Evolutionary conservation across 768 basidiomycete species (phyloP), one percentile per base, ranked within the genome.

Genomic region (Symmetrospora coprosmae): DNA sequence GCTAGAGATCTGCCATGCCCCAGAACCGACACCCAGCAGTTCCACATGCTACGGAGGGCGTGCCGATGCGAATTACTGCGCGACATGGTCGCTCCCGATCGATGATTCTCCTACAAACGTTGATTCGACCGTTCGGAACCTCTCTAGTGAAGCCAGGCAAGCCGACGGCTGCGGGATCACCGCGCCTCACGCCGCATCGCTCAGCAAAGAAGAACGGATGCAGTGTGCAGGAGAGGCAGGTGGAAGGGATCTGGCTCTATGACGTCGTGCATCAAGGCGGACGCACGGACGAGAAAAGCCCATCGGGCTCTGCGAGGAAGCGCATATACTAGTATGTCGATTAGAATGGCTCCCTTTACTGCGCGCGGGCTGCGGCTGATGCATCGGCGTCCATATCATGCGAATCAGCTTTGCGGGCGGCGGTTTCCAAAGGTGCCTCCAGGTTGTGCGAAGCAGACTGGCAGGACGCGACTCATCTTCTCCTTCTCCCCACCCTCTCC

Each of bases 321-420:
- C 51, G 37, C 11, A 53, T 53, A 23, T 53, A 53, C 37, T 53
- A 53, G 51, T 53, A 30, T 39, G 51, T 41, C n/a, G 6, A n/a
- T n/a, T n/a, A n/a, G n/a, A n/a, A n/a, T n/a, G n/a, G n/a, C n/a
- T n/a, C n/a, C 17, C 13, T 28, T 46, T 21, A n/a, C 21, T 46
- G 9, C 45, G 45, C 23, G 11, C 45, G 16, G 13, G 14, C 25
- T n/a, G 25, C n/a, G 19, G 31, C 23, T 50, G n/a, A 16, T 47
- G 23, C 16, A 9, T 11, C 16, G 23, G n/a, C 4, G 16, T 13
- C 21, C 13, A 51, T 51, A 25, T 47, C 14, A 47, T 6, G 13
- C 25, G 33, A n/a, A n/a, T n/a, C 33, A 53, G 51, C 37, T 53
- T 53, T 25, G 21, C 28, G 25, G 51, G 51, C 21, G 51, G 51